Evolutionary conservation across 139 green algal species (phyloP), one percentile per base, ranked within the genome.

Genomic region (Chlamydomonas sphaeroides): DNA sequence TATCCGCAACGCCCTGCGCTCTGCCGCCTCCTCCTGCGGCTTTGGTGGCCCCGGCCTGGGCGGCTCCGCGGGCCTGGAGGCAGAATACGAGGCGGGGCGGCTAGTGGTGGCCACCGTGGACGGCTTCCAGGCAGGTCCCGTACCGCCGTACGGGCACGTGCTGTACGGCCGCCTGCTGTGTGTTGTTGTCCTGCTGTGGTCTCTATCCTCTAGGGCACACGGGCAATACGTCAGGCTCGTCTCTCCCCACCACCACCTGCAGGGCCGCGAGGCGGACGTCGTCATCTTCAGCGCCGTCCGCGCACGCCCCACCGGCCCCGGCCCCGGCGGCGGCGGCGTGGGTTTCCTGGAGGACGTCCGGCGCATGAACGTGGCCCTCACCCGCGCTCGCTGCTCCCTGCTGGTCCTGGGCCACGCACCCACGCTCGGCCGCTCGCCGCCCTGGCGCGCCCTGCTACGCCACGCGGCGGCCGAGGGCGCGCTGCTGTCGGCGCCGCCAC

Each of bases 281-380:
- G 90, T 96, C 35, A 86, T 96, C 62, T 91, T 96, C 83, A 89
- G 75, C 61, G 92, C 87, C 82, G 91, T 94, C 25, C 84, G 94
- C 17, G 92, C 91, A 14, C 56, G 35, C 8, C 32, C 59, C 26
- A n/a, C 68, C 33, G 41, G 59, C 49, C 35, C 14, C 32, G 5
- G 26, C 59, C 61, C 33, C 33, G 57, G 68, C 26, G 59, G 20
- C 0, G 61, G 48, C 7, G 32, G 61, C 10, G 65, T 96, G 10
- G 93, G 93, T 33, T 95, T 95, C 72, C 84, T 95, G n/a, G 84
- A 88, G 36, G 92, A 96, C 69, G 86, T 92, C 10, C 73, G 93
- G 21, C 90, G 93, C 65, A 95, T 95, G 91, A 96, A 96, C 49
- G 93, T 96, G 51, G 92, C 79, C 0, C 80, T 96, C 17, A 96